Percentiles rank a stretch among this genome's conserved stretches.
phyloP scores from a whole-genome alignment of 257 asterid genomes.

The Osmanthus fragrans region DNA sequence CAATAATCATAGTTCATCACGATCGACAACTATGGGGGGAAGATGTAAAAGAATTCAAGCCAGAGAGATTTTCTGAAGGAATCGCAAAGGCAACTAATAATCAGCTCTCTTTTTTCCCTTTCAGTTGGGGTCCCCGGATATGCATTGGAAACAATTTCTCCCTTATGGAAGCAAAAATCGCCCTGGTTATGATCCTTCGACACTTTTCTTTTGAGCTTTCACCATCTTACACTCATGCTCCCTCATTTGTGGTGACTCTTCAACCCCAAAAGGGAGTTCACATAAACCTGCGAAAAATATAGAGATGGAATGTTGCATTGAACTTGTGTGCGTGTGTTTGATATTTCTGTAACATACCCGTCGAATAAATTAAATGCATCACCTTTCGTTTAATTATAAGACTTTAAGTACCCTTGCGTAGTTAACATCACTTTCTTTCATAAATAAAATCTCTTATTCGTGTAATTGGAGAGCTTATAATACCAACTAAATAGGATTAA shows the following conservation, averaged over 20 bases:
- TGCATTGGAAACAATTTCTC: slow-evolving; percentile 56
- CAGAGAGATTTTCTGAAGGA: slow-evolving; percentile 51
- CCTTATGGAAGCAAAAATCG: slow-evolving; percentile 47
- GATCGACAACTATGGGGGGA: slow-evolving; percentile 48
- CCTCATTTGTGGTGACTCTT: slow-evolving; percentile 41
- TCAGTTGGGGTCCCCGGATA: slow-evolving; percentile 50
- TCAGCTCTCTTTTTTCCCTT: slow-evolving; percentile 39
- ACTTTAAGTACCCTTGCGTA: too few species aligned
- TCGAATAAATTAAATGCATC: too few species aligned
- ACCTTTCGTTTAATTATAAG: too few species aligned
- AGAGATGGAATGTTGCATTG: not conserved
- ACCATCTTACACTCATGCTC: slow-evolving; percentile 52
- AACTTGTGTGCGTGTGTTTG: not conserved
- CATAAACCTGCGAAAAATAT: slow-evolving; percentile 24
- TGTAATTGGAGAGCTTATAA: too few species aligned
- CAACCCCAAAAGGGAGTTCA: slow-evolving; percentile 50
- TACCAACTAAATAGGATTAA: too few species aligned
- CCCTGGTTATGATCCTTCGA: slow-evolving; percentile 37
- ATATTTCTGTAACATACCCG: too few species aligned
- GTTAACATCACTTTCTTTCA: too few species aligned
- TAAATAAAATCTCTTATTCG: too few species aligned
- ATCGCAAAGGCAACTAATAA: slow-evolving; percentile 47
- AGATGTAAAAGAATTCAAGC: slow-evolving; percentile 52
- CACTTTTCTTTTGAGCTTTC: slow-evolving; percentile 44
- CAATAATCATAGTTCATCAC: slow-evolving; percentile 39